These are phyloP conservation scores for Elsinoe necatrix DNA, from an alignment of 2,329 filamentous ascomycete species.

Conservation along the genomic window DNA sequence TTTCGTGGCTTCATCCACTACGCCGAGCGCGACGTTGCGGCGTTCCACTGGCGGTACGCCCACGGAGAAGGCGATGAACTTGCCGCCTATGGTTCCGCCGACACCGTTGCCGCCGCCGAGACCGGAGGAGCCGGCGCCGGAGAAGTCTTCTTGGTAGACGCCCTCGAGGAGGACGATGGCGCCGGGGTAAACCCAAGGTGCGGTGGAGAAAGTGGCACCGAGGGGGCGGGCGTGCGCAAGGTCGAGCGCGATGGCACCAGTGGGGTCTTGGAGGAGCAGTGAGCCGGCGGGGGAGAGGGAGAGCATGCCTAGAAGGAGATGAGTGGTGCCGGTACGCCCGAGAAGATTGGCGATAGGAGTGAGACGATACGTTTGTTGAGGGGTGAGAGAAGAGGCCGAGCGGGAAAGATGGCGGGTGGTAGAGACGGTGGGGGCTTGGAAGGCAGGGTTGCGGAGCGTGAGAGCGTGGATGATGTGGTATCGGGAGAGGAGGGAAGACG, in stretches of 20 bases:
- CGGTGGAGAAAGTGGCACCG: slow-evolving; percentile 62
- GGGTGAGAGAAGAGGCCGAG: slow-evolving; percentile 47
- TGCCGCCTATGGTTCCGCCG: slow-evolving; percentile 84
- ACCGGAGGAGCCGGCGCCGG: slow-evolving; percentile 51
- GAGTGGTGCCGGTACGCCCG: slow-evolving; percentile 72
- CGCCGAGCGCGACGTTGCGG: slow-evolving; percentile 68
- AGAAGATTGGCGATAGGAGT: slow-evolving; percentile 71
- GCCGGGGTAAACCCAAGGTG: slow-evolving; percentile 78
- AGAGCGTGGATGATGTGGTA: slow-evolving; percentile 91
- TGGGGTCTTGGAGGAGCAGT: slow-evolving; percentile 75
- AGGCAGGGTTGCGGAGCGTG: slow-evolving; percentile 83
- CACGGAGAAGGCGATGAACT: slow-evolving; percentile 82
- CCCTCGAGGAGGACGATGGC: slow-evolving; percentile 96
- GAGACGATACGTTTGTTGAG: slow-evolving; percentile 68
- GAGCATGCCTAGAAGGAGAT: slow-evolving; percentile 80
- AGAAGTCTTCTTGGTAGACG: slow-evolving; percentile 89
- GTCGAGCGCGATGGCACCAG: slow-evolving; percentile 79
- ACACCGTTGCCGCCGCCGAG: slow-evolving; percentile 67
- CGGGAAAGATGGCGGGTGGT: slow-evolving; percentile 46
- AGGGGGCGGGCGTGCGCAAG: slow-evolving; percentile 71
- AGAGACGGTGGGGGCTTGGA: slow-evolving; percentile 72
- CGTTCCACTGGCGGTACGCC: slow-evolving; percentile 87
- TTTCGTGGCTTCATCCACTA: slow-evolving; percentile 47
- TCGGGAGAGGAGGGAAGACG: slow-evolving; percentile 74
- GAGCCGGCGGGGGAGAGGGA: slow-evolving; percentile 71